Percentiles rank a stretch among this genome's conserved stretches.
Evolutionary conservation across 129 eudicot genomes (phyloP).

Genomic region (Flaveria trinervia): DNA sequence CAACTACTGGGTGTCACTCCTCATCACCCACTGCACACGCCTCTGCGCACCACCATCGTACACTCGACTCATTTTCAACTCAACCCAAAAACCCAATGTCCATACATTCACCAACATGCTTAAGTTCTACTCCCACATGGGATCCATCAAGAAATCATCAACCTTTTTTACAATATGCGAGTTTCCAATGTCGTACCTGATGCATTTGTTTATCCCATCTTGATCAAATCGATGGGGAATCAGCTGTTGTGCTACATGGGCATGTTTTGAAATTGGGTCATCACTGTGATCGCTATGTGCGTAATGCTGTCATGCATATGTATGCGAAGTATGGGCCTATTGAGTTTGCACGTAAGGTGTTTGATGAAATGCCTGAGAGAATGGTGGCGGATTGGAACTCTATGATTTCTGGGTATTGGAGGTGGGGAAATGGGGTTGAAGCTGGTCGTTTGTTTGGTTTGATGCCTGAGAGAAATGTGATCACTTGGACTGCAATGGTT

Average conservation of each 20-base stretch:
- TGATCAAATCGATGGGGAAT: constrained; percentile 56
- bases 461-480: constrained; percentile 68
- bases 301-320: constrained; percentile 59
- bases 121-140: constrained; percentile 53
- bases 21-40: constrained; percentile 68
- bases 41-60: constrained; percentile 58
- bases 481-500: constrained; percentile 88
- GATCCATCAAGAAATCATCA: constrained; percentile 41
- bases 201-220: constrained; percentile 59
- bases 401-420: constrained; percentile 89
- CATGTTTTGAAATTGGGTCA: constrained; percentile 59
- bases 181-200: constrained; percentile 44
- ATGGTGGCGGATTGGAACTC: constrained; percentile 69
- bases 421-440: constrained; percentile 57
- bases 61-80: constrained; percentile 52
- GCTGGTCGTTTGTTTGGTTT: constrained; percentile 58
- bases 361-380: constrained; percentile 79
- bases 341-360: constrained; percentile 56
- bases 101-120: constrained; percentile 64
- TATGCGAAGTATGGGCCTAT: constrained; percentile 65
- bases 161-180: constrained; percentile 47
- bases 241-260: constrained; percentile 53
- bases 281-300: constrained; percentile 47
- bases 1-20: constrained; percentile 56
- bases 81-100: constrained; percentile 46